Conservation (phyloP, 2,329 filamentous ascomycete genomes). For the Stemphylium beticola region DNA sequence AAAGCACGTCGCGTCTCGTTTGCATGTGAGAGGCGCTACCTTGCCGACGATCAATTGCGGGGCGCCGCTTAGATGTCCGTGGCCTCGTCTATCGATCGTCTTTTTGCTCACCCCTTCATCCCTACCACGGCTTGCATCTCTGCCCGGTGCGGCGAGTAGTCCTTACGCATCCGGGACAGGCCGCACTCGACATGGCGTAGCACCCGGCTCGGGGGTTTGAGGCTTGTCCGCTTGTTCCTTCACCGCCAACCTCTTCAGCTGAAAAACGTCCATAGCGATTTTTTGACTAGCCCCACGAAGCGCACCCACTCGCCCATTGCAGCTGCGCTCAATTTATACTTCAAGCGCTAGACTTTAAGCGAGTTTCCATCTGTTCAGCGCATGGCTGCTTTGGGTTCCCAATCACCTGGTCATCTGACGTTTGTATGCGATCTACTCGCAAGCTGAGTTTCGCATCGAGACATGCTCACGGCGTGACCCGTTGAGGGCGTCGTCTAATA, state of each 20-base stretch:
- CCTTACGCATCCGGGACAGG: constrained; percentile 10
- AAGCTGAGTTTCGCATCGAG: not conserved
- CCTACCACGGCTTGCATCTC: not conserved
- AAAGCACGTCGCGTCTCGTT: constrained; percentile 7
- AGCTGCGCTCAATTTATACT: not conserved
- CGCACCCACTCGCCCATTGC: not conserved
- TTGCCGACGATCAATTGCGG: constrained; percentile 3
- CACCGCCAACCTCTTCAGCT: constrained; percentile 2
- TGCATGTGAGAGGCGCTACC: not conserved
- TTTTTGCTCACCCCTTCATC: not conserved
- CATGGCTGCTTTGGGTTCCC: constrained; percentile 6
- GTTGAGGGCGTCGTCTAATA: too few relatives aligned
- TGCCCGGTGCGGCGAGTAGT: constrained; percentile 1
- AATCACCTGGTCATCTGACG: constrained; percentile 6
- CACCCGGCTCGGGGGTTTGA: not conserved
- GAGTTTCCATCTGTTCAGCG: not conserved
- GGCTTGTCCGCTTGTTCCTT: constrained; percentile 1
- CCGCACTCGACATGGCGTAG: not conserved
- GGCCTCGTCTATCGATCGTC: constrained; percentile 9
- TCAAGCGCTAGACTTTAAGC: not conserved
- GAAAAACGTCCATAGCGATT: not conserved
- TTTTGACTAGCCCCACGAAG: not conserved
- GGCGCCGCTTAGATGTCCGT: not conserved
- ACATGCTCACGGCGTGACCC: not conserved
- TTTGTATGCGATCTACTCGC: not conserved